A percentile compares a stretch with the other conserved stretches of the same genome.
Conservation (phyloP, 192 early-diverging fungal species). For the Backusella morwellensis region DNA sequence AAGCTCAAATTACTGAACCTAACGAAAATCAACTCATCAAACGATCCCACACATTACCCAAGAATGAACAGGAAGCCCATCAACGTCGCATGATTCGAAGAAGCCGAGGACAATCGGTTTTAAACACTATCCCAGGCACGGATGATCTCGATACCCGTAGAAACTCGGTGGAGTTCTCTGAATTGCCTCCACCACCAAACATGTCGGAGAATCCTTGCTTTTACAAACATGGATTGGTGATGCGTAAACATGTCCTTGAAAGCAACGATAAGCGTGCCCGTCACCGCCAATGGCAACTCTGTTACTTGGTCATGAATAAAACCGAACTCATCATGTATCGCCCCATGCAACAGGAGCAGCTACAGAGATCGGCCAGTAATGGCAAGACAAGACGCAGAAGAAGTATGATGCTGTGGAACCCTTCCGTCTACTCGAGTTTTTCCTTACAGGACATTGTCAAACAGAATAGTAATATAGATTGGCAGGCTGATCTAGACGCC, state of each 20-base stretch:
- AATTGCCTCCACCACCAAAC: not conserved
- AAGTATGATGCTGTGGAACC: conserved; percentile 10
- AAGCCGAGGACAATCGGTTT: not conserved
- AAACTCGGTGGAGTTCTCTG: not conserved
- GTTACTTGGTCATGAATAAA: conserved; percentile 8
- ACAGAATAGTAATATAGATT: not conserved
- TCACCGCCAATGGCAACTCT: conserved; percentile 10
- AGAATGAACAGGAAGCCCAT: not conserved
- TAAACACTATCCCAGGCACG: not conserved
- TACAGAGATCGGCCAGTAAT: not conserved
- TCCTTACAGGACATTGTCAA: not conserved
- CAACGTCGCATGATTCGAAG: not conserved
- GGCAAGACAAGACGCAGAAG: not conserved
- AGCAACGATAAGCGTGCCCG: conserved; percentile 6
- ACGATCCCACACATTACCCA: not conserved
- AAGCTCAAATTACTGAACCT: not conserved
- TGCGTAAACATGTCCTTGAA: conserved; percentile 15
- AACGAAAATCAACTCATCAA: not conserved
- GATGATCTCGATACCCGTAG: not conserved
- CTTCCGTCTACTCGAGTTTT: not conserved
- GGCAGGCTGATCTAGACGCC: not conserved
- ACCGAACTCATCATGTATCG: not conserved
- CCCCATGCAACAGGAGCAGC: not conserved
- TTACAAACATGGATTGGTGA: not conserved
- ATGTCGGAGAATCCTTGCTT: not conserved